phyloP scores from a whole-genome alignment of 169 alveolate genomes.

The Fabrea salina region DNA sequence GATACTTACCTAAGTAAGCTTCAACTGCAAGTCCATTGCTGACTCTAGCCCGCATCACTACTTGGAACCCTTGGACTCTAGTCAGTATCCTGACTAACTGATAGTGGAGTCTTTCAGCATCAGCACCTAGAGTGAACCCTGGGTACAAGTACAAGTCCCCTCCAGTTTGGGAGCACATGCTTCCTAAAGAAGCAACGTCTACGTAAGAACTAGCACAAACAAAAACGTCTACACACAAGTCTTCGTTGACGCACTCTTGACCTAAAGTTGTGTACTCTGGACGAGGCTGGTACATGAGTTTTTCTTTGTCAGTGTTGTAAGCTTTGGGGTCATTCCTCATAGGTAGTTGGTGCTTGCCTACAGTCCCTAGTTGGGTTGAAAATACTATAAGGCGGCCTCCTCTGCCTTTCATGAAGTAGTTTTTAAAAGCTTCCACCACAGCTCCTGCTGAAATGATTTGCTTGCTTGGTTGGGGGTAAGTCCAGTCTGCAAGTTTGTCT shows the following conservation, averaged over 20 bases:
- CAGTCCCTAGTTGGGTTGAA: conserved; percentile 43
- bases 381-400: conserved; percentile 73
- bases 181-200: conserved; percentile 32
- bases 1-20: conserved; percentile 42
- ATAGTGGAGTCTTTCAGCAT: conserved; percentile 63
- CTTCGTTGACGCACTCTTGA: conserved; percentile 4
- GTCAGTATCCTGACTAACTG: conserved; percentile 67
- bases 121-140: neutral
- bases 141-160: conserved; percentile 36
- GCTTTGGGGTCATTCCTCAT: conserved; percentile 45
- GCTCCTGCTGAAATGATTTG: neutral
- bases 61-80: conserved; percentile 36
- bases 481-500: conserved; percentile 25
- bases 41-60: conserved; percentile 33
- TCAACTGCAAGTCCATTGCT: conserved; percentile 42
- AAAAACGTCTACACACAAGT: conserved; percentile 46
- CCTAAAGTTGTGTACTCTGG: conserved; percentile 37
- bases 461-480: neutral
- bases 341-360: conserved; percentile 46
- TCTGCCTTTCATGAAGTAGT: conserved; percentile 13
- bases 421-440: conserved; percentile 33
- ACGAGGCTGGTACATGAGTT: conserved; percentile 38
- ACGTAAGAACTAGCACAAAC: neutral
- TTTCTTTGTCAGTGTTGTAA: conserved; percentile 59
- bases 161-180: conserved; percentile 37